These are phyloP conservation scores for Aureobasidium sp. DNA, from an alignment of 2,329 filamentous ascomycete species.

Conservation along the genomic window DNA sequence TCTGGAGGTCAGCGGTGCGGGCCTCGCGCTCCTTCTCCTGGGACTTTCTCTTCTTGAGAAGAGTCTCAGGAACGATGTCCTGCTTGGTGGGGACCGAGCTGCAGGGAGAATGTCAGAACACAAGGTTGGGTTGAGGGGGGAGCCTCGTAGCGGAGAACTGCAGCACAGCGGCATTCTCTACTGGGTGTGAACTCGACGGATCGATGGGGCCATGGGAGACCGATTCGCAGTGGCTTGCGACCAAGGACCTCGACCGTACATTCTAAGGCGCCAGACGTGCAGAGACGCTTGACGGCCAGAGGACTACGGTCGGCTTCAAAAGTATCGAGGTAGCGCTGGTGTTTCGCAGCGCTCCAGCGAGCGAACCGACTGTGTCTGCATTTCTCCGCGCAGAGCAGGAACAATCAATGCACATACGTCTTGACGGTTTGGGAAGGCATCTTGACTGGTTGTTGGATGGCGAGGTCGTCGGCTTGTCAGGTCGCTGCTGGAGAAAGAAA, in stretches of 20 bases:
- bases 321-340: conserved; percentile 66
- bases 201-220: conserved; percentile 23
- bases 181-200: conserved; percentile 63
- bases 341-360: conserved; percentile 57
- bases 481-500: conserved; percentile 9
- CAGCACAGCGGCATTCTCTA: conserved; percentile 89
- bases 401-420: conserved; percentile 47
- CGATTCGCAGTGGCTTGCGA: conserved; percentile 12
- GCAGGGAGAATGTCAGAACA: conserved; percentile 64
- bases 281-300: conserved; percentile 29
- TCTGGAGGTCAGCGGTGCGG: conserved; percentile 67
- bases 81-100: conserved; percentile 79
- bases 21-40: conserved; percentile 98
- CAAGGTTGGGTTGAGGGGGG: conserved; percentile 60
- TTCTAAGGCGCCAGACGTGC: conserved; percentile 49
- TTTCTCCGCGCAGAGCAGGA: conserved; percentile 35
- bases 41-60: conserved; percentile 99
- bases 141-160: conserved; percentile 87
- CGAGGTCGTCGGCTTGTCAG: conserved; percentile 16
- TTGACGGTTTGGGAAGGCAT: conserved; percentile 46
- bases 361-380: conserved; percentile 72
- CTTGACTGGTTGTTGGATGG: conserved; percentile 32
- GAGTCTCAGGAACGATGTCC: conserved; percentile 97
- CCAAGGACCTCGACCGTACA: conserved; percentile 48
- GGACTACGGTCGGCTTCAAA: conserved; percentile 16